Percentiles rank a stretch among this genome's conserved stretches.
These are phyloP conservation scores for Capsella bursapastoris DNA, from an alignment of 345 rosid species.

Conservation along the genomic window DNA sequence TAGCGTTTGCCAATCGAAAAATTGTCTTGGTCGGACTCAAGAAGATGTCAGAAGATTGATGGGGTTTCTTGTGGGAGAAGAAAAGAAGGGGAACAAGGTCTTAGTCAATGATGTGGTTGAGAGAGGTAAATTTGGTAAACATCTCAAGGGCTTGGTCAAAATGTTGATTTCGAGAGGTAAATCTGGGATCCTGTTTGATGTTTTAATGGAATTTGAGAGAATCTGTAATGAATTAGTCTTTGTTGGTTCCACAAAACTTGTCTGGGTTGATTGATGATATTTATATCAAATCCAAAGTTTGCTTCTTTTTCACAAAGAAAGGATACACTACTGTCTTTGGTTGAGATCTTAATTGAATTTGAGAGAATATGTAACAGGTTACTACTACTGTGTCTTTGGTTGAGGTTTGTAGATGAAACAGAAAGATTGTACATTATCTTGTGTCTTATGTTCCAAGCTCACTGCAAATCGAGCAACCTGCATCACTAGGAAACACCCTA, in stretches of 20 bases:
- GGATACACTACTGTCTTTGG: background rate
- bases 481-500: too few species aligned
- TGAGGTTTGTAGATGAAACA: too few species aligned
- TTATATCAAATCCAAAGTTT: slow-evolving; percentile 22
- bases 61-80: slow-evolving; percentile 50
- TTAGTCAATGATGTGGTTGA: slow-evolving; percentile 50
- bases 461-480: too few species aligned
- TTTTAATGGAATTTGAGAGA: slow-evolving; percentile 67
- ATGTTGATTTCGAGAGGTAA: slow-evolving; percentile 56
- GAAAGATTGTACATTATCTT: too few species aligned
- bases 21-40: slow-evolving; percentile 51
- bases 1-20: slow-evolving; percentile 55
- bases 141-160: slow-evolving; percentile 56
- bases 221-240: slow-evolving; percentile 53
- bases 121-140: slow-evolving; percentile 50
- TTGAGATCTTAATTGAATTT: slow-evolving; percentile 46
- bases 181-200: slow-evolving; percentile 54
- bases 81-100: slow-evolving; percentile 44
- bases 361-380: slow-evolving; percentile 49
- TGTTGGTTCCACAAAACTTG: slow-evolving; percentile 38
- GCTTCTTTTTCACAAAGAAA: slow-evolving; percentile 2
- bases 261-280: slow-evolving; percentile 46
- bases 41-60: slow-evolving; percentile 54
- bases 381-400: too few species aligned
- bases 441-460: too few species aligned